A percentile compares a stretch with the other conserved stretches of the same genome.
These are phyloP conservation scores for Wickerhamiella vanderwaltii DNA, from an alignment of 805 yeast genomes.

Conservation along the genomic window DNA sequence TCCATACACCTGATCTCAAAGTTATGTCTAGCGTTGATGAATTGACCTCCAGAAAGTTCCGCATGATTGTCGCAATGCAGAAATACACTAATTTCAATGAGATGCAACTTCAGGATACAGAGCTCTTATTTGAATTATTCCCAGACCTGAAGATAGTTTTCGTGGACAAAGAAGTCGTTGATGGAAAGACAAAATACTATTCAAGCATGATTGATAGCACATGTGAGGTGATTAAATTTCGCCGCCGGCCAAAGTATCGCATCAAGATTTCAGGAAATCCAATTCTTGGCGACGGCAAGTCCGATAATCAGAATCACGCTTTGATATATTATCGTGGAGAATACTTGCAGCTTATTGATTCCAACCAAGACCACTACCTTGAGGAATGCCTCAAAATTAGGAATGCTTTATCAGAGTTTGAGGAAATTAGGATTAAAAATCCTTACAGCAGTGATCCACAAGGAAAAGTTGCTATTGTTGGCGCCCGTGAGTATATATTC, in stretches of 20 bases:
- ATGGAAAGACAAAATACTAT: conserved; percentile 34
- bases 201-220: conserved; percentile 63
- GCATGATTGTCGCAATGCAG: conserved; percentile 77
- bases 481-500: conserved; percentile 73
- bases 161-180: conserved; percentile 14
- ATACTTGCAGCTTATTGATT: conserved; percentile 68
- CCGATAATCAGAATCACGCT: conserved; percentile 73
- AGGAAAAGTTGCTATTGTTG: conserved; percentile 56
- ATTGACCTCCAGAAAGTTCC: conserved; percentile 75
- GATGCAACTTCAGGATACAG: conserved; percentile 62
- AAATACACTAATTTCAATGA: conserved; percentile 58
- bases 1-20: conserved; percentile 27
- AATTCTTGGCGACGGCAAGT: conserved; percentile 72
- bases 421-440: conserved; percentile 31
- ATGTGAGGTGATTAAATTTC: conserved; percentile 44
- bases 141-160: conserved; percentile 51
- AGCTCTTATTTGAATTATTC: conserved; percentile 67
- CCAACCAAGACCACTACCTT: conserved; percentile 71
- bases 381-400: conserved; percentile 75
- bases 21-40: conserved; percentile 29
- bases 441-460: conserved; percentile 22
- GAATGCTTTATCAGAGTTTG: conserved; percentile 64
- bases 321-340: conserved; percentile 68
- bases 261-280: conserved; percentile 68
- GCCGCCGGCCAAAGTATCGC: conserved; percentile 48